Conservation (phyloP, 2,329 filamentous ascomycete species). For the Fusarium illudens region DNA sequence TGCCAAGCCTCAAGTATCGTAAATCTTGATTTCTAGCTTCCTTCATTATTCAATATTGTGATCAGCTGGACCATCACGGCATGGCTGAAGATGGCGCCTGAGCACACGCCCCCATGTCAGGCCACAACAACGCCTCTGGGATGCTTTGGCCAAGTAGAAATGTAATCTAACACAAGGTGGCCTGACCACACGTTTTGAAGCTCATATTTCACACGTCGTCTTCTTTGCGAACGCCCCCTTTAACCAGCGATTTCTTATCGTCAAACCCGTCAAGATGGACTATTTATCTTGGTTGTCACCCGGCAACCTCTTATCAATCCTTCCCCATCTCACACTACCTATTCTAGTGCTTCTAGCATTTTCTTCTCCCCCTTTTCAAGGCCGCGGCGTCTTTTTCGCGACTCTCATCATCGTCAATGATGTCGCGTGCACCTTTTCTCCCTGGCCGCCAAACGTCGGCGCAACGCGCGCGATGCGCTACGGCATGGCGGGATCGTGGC, state of each 20-base stretch:
- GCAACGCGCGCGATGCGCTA: slow-evolving; percentile 19
- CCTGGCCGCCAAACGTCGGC: slow-evolving; percentile 18
- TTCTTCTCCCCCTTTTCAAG: slow-evolving; percentile 5
- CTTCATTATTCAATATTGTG: too few species aligned
- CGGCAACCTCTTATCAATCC: neutral
- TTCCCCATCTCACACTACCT: slow-evolving; percentile 10
- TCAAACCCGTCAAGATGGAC: neutral
- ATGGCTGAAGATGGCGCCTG: neutral
- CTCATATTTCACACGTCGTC: neutral
- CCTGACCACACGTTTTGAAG: neutral
- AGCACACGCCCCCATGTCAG: neutral
- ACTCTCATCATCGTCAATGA: slow-evolving; percentile 6
- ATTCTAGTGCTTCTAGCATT: neutral
- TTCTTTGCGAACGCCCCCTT: neutral
- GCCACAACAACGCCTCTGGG: neutral
- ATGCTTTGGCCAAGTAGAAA: neutral
- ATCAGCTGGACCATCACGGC: too few species aligned
- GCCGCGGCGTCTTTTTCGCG: slow-evolving; percentile 6
- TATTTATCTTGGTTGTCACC: neutral
- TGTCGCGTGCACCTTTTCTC: slow-evolving; percentile 8
- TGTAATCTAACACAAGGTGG: neutral
- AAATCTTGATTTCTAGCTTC: too few species aligned
- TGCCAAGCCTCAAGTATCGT: too few species aligned
- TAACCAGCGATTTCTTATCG: neutral
- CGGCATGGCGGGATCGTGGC: slow-evolving; percentile 21